phyloP scores from a whole-genome alignment of 345 rosid genomes.

The Pseudoturritis turrita region DNA sequence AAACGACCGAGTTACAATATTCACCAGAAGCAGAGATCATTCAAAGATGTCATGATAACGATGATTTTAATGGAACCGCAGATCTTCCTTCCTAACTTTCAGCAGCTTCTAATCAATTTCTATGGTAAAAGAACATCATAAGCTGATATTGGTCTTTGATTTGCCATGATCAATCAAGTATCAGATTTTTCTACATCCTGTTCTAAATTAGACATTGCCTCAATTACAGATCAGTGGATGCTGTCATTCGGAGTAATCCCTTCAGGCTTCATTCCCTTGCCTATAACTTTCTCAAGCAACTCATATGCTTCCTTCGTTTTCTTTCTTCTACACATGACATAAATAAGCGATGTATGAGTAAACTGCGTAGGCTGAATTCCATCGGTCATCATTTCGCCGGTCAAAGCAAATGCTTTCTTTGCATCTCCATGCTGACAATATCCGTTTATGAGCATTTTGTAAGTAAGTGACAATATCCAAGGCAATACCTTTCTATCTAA shows the following conservation, averaged over 20 bases:
- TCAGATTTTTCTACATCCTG: neutral
- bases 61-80: neutral
- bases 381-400: conserved; percentile 56
- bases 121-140: neutral
- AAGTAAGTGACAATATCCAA: conserved; percentile 69
- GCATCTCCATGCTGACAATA: conserved; percentile 67
- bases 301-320: conserved; percentile 71
- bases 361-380: conserved; percentile 64
- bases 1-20: neutral
- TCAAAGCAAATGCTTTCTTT: conserved; percentile 63
- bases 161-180: conserved; percentile 4
- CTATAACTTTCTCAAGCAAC: conserved; percentile 52
- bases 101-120: neutral
- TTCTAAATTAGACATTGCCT: conserved; percentile 42
- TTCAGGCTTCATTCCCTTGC: conserved; percentile 43
- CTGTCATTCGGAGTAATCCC: conserved; percentile 82
- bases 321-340: conserved; percentile 54
- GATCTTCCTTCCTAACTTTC: neutral
- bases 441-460: conserved; percentile 81
- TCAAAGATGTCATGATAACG: neutral
- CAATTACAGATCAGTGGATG: conserved; percentile 61
- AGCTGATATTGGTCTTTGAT: neutral
- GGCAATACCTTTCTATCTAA: conserved; percentile 51
- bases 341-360: conserved; percentile 78
- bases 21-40: neutral